Conservation (phyloP, 768 basidiomycete genomes). For the Amanita rimosa region DNA sequence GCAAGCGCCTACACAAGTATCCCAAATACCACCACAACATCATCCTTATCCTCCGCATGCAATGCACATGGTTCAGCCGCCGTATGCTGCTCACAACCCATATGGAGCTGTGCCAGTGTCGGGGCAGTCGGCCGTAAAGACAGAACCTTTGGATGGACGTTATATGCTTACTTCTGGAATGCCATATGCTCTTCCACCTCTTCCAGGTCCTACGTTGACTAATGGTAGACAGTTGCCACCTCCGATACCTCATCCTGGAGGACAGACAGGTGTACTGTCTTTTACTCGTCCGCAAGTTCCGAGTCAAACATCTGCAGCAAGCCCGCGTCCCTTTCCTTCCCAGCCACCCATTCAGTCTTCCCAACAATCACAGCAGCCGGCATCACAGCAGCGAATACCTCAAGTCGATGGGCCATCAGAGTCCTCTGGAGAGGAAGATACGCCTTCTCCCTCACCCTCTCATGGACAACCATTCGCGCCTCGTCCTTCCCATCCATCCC, state of each 20-base stretch:
- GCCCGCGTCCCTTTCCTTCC: constrained; percentile 12
- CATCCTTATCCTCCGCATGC: constrained; percentile 50
- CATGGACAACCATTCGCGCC: constrained; percentile 46
- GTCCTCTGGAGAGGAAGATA: constrained; percentile 49
- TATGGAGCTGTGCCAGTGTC: constrained; percentile 34
- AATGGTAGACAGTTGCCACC: constrained; percentile 33
- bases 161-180: constrained; percentile 45
- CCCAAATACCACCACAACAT: constrained; percentile 35
- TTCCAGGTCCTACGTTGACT: constrained; percentile 57
- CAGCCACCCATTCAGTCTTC: constrained; percentile 10
- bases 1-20: constrained; percentile 24
- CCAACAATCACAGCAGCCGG: constrained; percentile 9
- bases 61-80: constrained; percentile 53
- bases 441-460: constrained; percentile 56
- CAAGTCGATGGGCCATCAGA: constrained; percentile 77
- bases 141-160: constrained; percentile 62
- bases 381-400: constrained; percentile 38
- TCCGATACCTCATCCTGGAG: constrained; percentile 35
- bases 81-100: constrained; percentile 44
- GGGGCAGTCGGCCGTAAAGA: constrained; percentile 45
- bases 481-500: constrained; percentile 59
- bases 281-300: constrained; percentile 26
- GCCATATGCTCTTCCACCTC: constrained; percentile 45
- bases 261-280: constrained; percentile 47
- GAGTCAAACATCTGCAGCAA: constrained; percentile 2